Evolutionary conservation across 495 filamentous ascomycete species (phyloP).

Genomic region (Aspergillus leporis): DNA sequence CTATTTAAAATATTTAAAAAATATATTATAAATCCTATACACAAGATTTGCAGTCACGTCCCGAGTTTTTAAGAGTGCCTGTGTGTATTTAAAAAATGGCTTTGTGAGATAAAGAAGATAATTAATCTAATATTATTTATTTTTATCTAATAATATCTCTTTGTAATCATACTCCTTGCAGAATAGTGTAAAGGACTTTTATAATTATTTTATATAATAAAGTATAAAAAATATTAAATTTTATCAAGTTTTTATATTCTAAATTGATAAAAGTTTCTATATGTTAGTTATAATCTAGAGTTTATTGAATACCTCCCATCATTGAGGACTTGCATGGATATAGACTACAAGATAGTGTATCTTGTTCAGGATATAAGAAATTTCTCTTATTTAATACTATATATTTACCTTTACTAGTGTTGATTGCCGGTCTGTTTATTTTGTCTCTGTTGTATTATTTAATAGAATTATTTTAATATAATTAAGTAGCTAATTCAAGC

Average conservation of each 20-base stretch:
- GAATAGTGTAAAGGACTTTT: not conserved
- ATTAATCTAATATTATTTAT: no score
- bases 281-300: constrained; percentile 5
- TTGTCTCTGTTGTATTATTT: not conserved
- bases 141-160: constrained; percentile 1
- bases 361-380: constrained; percentile 5
- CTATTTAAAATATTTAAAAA: constrained; percentile 10
- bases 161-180: constrained; percentile 1
- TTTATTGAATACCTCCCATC: constrained; percentile 5
- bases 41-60: not conserved
- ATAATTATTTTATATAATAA: not conserved
- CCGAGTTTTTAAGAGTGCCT: no score
- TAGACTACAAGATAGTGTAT: constrained; percentile 3
- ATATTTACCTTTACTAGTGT: not conserved
- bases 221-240: constrained; percentile 10
- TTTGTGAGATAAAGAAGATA: no score
- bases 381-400: not conserved
- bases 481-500: constrained; percentile 7
- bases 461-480: not conserved
- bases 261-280: constrained; percentile 1
- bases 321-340: not conserved
- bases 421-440: constrained; percentile 3
- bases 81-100: no score
- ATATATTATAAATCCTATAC: constrained; percentile 5
- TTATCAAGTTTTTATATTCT: constrained; percentile 9